Base-by-base conservation (phyloP, 2,329 filamentous ascomycete genomes). In the Diplodia seriata region DNA sequence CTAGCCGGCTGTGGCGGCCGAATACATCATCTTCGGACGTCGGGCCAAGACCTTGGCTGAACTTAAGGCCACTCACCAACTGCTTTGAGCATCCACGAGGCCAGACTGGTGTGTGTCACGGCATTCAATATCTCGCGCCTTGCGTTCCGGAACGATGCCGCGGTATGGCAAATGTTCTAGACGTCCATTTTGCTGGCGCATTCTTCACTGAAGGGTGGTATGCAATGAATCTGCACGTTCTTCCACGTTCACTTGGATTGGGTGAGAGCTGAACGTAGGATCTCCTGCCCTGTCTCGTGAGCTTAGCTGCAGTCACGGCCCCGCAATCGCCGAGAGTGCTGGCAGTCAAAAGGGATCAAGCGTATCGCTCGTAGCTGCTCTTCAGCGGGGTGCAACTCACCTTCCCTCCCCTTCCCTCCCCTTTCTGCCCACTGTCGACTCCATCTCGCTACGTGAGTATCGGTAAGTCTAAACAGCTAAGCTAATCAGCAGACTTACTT, bases 41-140 rank as follows among this genome's bases (percentile, higher is more conserved):
- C 59, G 50, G 29, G 59, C 59, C 59, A 63, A 63, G 59, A 26
- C 43, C 59, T 63, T 63, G 59, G 59, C 59, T 63, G 59, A 63
- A 36, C 15, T 40, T 26, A 14, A 49, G 7, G 23, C 38, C 20
- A 26, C 23, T n/a, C 14, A 6, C 20, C 15, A 61, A 47, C 47
- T 36, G 29, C 29, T 62, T 63, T 31, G 29, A 23, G 43, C 29
- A 33, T 36, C 53, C 29, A 5, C 9, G 29, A 36, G 36, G 2
- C 20, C 12, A 18, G 15, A 20, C 26, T 49, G 18, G 40, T 62
- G 40, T 62, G 40, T 62, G 40, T 50, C 57, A 62, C 57, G 12
- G 57, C 57, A 49, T 49, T 23, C 57, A n/a, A 50, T 50, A 50
- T 62, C 40, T 36, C 38, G 43, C 43, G 14, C 59, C 47, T 63